Evolutionary conservation across 768 basidiomycete genomes (phyloP).

Genomic region (Hericium alpestre): DNA sequence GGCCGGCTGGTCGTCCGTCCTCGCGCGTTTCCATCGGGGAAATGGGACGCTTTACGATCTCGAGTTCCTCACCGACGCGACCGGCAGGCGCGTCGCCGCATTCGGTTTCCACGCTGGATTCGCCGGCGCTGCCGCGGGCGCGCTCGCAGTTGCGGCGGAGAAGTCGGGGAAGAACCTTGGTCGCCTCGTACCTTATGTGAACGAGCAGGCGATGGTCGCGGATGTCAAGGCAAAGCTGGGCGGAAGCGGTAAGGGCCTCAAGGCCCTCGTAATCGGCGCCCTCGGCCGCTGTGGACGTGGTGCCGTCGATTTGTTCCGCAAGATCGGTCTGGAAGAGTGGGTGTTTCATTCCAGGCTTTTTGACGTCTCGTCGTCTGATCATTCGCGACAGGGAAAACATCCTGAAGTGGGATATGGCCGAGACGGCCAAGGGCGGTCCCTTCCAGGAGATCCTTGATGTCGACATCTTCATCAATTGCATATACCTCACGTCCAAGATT

Average conservation of each 20-base stretch:
- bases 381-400: conserved; percentile 64
- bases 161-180: conserved; percentile 52
- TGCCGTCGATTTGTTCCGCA: conserved; percentile 89
- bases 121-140: conserved; percentile 91
- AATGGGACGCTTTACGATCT: conserved; percentile 86
- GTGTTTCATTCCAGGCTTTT: conserved; percentile 21
- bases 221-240: conserved; percentile 58
- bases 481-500: conserved; percentile 82
- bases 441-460: conserved; percentile 93
- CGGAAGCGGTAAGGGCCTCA: conserved; percentile 61
- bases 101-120: conserved; percentile 99
- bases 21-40: conserved; percentile 77
- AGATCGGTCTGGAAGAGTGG: conserved; percentile 90
- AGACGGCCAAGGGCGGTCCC: conserved; percentile 94
- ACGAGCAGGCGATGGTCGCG: conserved; percentile 76
- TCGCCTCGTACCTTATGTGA: conserved; percentile 65
- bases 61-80: conserved; percentile 83
- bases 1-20: conserved; percentile 80
- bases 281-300: conserved; percentile 91
- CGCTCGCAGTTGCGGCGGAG: conserved; percentile 67
- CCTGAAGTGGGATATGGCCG: conserved; percentile 93
- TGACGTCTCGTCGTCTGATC: background rate
- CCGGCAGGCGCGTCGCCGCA: conserved; percentile 86
- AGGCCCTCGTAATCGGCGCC: conserved; percentile 91
- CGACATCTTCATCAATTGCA: conserved; percentile 98